phyloP scores from a whole-genome alignment of 306 rosid species.

The Inga laurina region DNA sequence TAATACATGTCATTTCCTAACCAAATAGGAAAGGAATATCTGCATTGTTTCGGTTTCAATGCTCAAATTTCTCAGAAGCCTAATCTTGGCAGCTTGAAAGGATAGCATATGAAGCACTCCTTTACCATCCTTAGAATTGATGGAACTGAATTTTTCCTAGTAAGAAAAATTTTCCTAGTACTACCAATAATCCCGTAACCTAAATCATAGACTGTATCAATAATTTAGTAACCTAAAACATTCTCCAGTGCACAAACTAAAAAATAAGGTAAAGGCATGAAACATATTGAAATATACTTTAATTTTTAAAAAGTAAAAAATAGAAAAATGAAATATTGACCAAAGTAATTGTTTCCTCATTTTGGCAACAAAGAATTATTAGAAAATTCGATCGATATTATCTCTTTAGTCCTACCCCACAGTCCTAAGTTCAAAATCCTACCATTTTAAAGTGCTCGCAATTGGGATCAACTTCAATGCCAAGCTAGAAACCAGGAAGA shows the following conservation, averaged over 20 bases:
- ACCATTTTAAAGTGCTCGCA: not conserved
- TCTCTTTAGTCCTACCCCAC: not conserved
- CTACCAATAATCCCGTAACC: not conserved
- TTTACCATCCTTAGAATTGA: constrained; percentile 62
- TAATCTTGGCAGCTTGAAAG: constrained; percentile 64
- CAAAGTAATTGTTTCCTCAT: not conserved
- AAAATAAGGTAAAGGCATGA: not conserved
- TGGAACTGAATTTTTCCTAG: constrained; percentile 62
- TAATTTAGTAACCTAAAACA: not conserved
- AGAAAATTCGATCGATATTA: not conserved
- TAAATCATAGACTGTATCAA: not conserved
- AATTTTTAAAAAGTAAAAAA: not conserved
- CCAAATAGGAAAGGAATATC: constrained; percentile 40
- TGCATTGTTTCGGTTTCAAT: constrained; percentile 78
- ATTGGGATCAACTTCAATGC: not conserved
- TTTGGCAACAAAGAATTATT: not conserved
- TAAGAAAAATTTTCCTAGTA: not conserved
- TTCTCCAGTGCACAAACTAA: not conserved
- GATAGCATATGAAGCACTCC: constrained; percentile 62
- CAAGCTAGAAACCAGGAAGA: not conserved
- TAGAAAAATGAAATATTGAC: not conserved
- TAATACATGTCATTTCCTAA: not conserved
- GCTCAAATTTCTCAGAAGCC: constrained; percentile 76
- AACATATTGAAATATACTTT: not conserved
- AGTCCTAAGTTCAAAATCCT: not conserved